Base-by-base conservation (phyloP, 495 filamentous ascomycete species). In the Barbatosphaeria neglecta region DNA sequence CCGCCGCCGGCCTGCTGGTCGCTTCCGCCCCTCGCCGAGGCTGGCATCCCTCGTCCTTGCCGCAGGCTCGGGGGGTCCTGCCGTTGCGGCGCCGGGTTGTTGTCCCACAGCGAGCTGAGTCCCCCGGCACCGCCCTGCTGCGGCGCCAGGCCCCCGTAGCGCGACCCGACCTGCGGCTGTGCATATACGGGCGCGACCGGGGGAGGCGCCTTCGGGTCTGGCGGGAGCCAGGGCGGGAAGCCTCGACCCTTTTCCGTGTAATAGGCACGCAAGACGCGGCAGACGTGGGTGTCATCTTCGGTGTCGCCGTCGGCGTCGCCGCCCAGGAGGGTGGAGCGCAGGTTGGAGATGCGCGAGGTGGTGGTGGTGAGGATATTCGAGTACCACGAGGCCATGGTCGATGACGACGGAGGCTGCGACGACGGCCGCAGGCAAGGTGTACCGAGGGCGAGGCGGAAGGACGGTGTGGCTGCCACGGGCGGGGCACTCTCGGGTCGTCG, bases 241-340 rank as follows among this genome's bases (percentile, higher is more conserved):
- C 84, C 76, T 15, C 81, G 79, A 50, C 81, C 82, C 55, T 93
- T 93, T 59, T 97, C 92, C 28, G 68, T 78, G 70, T 98, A 98
- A 73, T 97, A 95, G 47, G 80, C 84, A 44, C 92, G 84, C n/a
- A 98, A 80, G 13, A 94, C 90, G 59, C 90, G 84, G 66, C 86
- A 90, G 59, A 98, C 82, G 67, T 95, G 88, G 1, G 88, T 90
- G 69, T 92, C 84, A 67, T 95, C 89, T 67, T 93, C 88, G 47
- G 87, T 92, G 57, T 96, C 90, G 50, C 85, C 86, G 67, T 95
- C 90, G 47, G 81, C 75, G 61, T 93, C 90, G 56, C 80, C 74
- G 46, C 74, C 67, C 46, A 89, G 82, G 61, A 92, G 82, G 24
- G 80, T 82, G 28, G 82, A 80, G 48, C 87, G 86, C 51, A 95